Evolutionary conservation across 2,329 filamentous ascomycete species (phyloP).

Genomic region (Aspergillus ruber): DNA sequence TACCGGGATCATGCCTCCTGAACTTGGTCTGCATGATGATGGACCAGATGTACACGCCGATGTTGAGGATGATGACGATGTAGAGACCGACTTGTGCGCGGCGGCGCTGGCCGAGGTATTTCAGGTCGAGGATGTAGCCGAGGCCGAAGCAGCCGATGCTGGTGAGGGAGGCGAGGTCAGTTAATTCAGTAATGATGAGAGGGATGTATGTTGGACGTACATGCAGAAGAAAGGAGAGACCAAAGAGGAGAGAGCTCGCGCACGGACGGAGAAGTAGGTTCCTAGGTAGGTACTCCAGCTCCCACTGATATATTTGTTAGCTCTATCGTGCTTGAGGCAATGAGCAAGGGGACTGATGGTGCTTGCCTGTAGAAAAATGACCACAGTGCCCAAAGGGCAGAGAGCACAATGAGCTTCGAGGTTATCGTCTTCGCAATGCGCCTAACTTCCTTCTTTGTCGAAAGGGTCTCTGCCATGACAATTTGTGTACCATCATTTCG

Average conservation of each 20-base stretch:
- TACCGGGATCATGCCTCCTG: constrained; percentile 32
- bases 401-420: constrained; percentile 36
- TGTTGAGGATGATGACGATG: constrained; percentile 41
- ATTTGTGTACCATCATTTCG: constrained; percentile 42
- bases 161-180: neutral
- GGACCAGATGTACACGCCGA: constrained; percentile 47
- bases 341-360: neutral
- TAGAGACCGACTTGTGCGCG: constrained; percentile 43
- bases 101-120: constrained; percentile 36
- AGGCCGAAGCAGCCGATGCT: constrained; percentile 45
- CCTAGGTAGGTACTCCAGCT: constrained; percentile 43
- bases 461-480: constrained; percentile 35
- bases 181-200: neutral
- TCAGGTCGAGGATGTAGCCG: constrained; percentile 41
- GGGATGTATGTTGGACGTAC: constrained; percentile 15
- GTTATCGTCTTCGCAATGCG: constrained; percentile 35
- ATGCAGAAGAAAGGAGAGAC: constrained; percentile 47
- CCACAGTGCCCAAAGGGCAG: constrained; percentile 40
- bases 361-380: constrained; percentile 40
- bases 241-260: constrained; percentile 41
- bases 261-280: constrained; percentile 41
- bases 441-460: constrained; percentile 36
- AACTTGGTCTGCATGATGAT: constrained; percentile 44
- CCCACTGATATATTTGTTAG: constrained; percentile 23
- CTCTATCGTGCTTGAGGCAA: neutral